These are phyloP conservation scores for Lagenaria siceraria DNA, from an alignment of 306 rosid genomes.

Conservation along the genomic window DNA sequence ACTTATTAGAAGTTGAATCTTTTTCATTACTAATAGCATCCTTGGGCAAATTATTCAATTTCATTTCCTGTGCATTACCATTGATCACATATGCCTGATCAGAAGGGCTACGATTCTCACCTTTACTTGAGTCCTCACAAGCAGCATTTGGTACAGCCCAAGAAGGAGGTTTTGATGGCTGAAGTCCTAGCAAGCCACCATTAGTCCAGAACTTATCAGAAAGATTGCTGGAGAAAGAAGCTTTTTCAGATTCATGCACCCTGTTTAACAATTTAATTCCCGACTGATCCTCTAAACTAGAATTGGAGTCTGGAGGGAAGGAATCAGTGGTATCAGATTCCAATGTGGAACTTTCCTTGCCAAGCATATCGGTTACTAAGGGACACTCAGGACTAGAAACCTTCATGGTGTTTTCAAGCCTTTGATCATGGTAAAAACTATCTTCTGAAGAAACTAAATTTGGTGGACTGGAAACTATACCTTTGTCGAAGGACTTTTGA, in stretches of 20 bases:
- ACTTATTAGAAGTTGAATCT: conserved; percentile 14
- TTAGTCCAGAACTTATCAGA: conserved; percentile 81
- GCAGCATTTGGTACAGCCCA: conserved; percentile 37
- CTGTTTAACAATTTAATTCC: conserved; percentile 22
- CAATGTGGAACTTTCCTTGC: conserved; percentile 17
- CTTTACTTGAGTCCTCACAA: conserved; percentile 21
- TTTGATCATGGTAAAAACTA: conserved; percentile 16
- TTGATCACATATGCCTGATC: conserved; percentile 19
- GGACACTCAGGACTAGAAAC: conserved; percentile 23
- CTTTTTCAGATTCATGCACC: conserved; percentile 29
- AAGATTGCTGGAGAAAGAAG: conserved; percentile 29
- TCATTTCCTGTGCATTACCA: conserved; percentile 19
- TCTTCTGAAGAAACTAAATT: conserved; percentile 12
- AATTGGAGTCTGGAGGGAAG: conserved; percentile 19
- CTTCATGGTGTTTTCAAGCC: conserved; percentile 14
- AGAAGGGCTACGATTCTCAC: conserved; percentile 20
- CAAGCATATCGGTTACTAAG: conserved; percentile 11
- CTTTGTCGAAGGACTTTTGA: conserved; percentile 24
- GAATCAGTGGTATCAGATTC: conserved; percentile 21
- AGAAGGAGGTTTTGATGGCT: conserved; percentile 91
- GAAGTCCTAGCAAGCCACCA: conserved; percentile 92
- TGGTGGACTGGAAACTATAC: conserved; percentile 12
- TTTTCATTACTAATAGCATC: conserved; percentile 16
- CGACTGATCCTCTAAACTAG: conserved; percentile 24
- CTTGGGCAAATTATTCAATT: conserved; percentile 14